These are phyloP conservation scores for Paspalum notatum DNA, from an alignment of 176 grass and related monocot species.

Conservation along the genomic window DNA sequence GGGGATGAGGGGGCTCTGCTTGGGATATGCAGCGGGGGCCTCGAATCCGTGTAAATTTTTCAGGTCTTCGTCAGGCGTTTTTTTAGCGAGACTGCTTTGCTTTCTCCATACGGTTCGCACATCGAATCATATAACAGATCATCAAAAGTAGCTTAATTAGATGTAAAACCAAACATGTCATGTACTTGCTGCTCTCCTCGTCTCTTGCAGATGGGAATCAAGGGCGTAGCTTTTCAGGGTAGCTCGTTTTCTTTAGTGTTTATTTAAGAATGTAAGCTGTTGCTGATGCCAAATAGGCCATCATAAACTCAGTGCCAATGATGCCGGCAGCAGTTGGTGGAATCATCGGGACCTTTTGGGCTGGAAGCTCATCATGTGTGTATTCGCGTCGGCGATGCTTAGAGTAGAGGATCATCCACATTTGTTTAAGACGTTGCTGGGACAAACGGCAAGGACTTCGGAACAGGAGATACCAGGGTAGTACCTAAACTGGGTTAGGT, in stretches of 20 bases:
- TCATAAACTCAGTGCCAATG: constrained; percentile 36
- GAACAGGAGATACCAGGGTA: background rate
- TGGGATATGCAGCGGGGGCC: constrained; percentile 16
- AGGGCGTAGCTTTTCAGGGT: constrained; percentile 15
- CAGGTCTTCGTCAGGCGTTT: constrained; percentile 8
- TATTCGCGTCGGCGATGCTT: constrained; percentile 35
- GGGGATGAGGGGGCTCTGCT: constrained; percentile 14
- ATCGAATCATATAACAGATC: background rate
- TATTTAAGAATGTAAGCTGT: background rate
- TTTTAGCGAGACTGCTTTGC: constrained; percentile 40
- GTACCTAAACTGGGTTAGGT: background rate
- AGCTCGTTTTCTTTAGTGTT: constrained; percentile 9
- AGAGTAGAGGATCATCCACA: background rate
- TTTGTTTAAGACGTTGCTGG: constrained; percentile 20
- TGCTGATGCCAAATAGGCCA: constrained; percentile 28
- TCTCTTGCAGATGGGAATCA: background rate
- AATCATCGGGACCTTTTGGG: constrained; percentile 39
- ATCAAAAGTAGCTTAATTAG: constrained; percentile 19
- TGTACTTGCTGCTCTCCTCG: background rate
- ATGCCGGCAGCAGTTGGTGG: constrained; percentile 34
- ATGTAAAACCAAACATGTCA: background rate
- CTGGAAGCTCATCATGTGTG: constrained; percentile 31
- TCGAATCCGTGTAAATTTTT: constrained; percentile 48
- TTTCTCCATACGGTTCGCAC: constrained; percentile 38
- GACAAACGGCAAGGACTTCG: constrained; percentile 1